These are phyloP conservation scores for Neolentinus lepideus DNA, from an alignment of 1,284 basidiomycete genomes.

Conservation along the genomic window DNA sequence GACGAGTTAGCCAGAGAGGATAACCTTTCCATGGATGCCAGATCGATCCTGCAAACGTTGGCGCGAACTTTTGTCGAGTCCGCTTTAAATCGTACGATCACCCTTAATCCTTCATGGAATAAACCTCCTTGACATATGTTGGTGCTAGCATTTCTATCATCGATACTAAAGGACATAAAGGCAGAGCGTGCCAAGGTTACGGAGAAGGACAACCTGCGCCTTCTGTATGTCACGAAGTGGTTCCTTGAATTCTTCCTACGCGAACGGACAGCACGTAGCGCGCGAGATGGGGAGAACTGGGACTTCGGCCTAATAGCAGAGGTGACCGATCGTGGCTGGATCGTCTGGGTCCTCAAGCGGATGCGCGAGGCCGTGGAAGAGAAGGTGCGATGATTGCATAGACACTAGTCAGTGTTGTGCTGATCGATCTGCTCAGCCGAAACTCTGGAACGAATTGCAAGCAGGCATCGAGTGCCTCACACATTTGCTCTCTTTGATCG, in stretches of 20 bases:
- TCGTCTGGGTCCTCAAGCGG: constrained; percentile 83
- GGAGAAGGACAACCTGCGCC: constrained; percentile 83
- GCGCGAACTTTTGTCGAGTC: constrained; percentile 69
- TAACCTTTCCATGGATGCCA: constrained; percentile 68
- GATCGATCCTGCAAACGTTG: constrained; percentile 58
- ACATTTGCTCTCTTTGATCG: constrained; percentile 81
- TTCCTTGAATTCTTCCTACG: constrained; percentile 84
- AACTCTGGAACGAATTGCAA: constrained; percentile 89
- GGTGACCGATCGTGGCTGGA: constrained; percentile 79
- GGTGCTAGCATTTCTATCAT: constrained; percentile 67
- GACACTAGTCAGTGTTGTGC: neutral
- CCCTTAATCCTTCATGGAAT: constrained; percentile 2
- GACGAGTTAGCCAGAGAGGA: constrained; percentile 70
- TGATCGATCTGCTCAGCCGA: constrained; percentile 46
- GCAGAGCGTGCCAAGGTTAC: constrained; percentile 86
- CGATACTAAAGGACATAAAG: constrained; percentile 86
- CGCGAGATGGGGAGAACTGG: constrained; percentile 34
- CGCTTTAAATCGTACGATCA: constrained; percentile 77
- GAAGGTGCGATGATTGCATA: constrained; percentile 54
- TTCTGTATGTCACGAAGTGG: constrained; percentile 82
- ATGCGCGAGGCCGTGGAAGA: constrained; percentile 86
- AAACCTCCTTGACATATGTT: constrained; percentile 2
- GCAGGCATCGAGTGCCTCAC: constrained; percentile 91
- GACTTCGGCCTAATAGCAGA: constrained; percentile 75
- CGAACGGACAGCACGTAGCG: constrained; percentile 36